Base-by-base conservation (phyloP, 2,329 filamentous ascomycete genomes). In the Colletotrichum sojae region DNA sequence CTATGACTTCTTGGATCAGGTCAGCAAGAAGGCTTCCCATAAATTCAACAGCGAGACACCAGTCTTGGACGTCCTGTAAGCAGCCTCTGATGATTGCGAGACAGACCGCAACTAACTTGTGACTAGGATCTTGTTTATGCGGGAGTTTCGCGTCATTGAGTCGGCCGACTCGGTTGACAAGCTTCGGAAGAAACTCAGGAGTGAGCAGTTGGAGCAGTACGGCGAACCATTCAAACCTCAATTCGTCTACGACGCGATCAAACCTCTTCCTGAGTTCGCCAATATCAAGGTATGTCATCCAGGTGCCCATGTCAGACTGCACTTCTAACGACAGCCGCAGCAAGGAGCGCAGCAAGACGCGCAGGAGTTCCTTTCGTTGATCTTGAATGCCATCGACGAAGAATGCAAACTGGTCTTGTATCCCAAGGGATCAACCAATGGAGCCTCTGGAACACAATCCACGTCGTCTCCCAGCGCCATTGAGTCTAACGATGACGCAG, bases 261-360 rank as follows among this genome's bases (percentile, higher is more conserved):
- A 92, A 75, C 90, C 92, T 74, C 86, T 98, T 66, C 92, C 94
- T 51, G 90, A 94, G 61, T 99, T 99, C 80, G 91, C 93, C 25
- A 93, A 92, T 76, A 98, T 99, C 94, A 91, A 93, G 78, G 92
- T 94, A 85, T 80, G 90, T 83, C 3, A 51, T 73, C 54, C 49
- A 25, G 1, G 4, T 55, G 27, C 25, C 25, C 31, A 6, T 27
- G 46, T 9, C 57, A 18, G 13, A 8, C 18, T n/a, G 36, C 22
- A 52, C 20, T 12, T 55, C 75, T 77, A 70, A 76, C 71, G 67
- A 74, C 80, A 51, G 72, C 81, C 63, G 59, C 72, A 94, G 91
- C 92, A 94, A 70, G 96, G 96, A 16, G 95, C 98, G 75, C 96
- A 99, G 79, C 95, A 99, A 84, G 96, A 99, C 82, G 96, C 96